Conservation (phyloP, 129 eudicot genomes). For the Lactuca sativa region DNA sequence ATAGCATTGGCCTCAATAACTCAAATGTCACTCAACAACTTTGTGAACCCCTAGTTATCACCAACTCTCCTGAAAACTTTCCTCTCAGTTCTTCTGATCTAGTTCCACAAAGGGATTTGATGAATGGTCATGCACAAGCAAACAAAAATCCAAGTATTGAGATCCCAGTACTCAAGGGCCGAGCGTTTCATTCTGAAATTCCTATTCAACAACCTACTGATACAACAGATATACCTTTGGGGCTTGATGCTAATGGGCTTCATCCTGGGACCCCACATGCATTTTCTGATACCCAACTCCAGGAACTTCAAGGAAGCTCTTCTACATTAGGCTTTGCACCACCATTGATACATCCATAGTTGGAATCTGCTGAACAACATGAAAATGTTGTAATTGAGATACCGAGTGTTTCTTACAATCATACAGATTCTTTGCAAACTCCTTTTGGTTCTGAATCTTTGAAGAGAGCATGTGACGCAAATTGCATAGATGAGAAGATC, state of each 20-base stretch:
- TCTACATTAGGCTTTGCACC: slow-evolving; percentile 33
- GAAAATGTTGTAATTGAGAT: slow-evolving; percentile 37
- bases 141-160: slow-evolving; percentile 28
- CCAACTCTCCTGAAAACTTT: slow-evolving; percentile 24
- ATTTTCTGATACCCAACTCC: slow-evolving; percentile 68
- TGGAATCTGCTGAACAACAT: slow-evolving; percentile 28
- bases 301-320: slow-evolving; percentile 50
- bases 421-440: slow-evolving; percentile 20
- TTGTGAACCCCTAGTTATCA: slow-evolving; percentile 27
- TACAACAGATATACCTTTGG: slow-evolving; percentile 26
- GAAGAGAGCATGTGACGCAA: slow-evolving; percentile 14
- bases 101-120: slow-evolving; percentile 37
- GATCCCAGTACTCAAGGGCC: slow-evolving; percentile 25
- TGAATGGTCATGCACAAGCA: slow-evolving; percentile 15
- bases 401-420: slow-evolving; percentile 16
- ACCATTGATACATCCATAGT: neutral
- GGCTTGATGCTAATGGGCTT: slow-evolving; percentile 25
- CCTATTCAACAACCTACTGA: slow-evolving; percentile 35
- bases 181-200: slow-evolving; percentile 34
- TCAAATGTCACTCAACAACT: slow-evolving; percentile 17
- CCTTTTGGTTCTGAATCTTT: slow-evolving; percentile 25
- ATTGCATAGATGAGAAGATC: neutral
- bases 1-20: slow-evolving; percentile 18
- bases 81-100: slow-evolving; percentile 25
- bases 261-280: slow-evolving; percentile 59